Percentiles rank a stretch among this genome's conserved stretches.
Evolutionary conservation across 345 rosid species (phyloP).

Genomic region (Brassica rapa): DNA sequence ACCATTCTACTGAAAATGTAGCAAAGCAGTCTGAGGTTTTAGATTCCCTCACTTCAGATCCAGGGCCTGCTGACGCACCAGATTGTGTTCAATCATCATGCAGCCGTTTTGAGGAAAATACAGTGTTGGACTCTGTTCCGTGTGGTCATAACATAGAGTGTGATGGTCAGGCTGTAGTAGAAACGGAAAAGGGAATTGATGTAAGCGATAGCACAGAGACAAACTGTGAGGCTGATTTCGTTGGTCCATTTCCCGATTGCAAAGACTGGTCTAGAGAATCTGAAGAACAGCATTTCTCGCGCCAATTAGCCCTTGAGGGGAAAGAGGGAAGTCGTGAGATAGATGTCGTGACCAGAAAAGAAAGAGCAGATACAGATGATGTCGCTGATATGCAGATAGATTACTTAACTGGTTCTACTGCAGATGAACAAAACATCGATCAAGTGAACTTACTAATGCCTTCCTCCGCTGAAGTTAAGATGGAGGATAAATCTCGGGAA

Average conservation of each 20-base stretch:
- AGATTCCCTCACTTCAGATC: constrained; percentile 24
- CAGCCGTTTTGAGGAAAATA: constrained; percentile 33
- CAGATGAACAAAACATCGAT: constrained; percentile 28
- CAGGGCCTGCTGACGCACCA: constrained; percentile 33
- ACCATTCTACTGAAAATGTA: constrained; percentile 30
- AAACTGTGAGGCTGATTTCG: constrained; percentile 23
- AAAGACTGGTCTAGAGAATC: constrained; percentile 31
- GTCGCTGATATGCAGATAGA: constrained; percentile 27
- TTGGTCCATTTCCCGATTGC: constrained; percentile 23
- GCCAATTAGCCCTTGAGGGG: constrained; percentile 27
- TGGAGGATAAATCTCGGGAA: constrained; percentile 32
- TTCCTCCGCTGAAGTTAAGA: constrained; percentile 38
- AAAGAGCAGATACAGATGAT: constrained; percentile 31
- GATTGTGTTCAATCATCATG: constrained; percentile 37
- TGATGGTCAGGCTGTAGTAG: constrained; percentile 38
- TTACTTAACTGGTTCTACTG: constrained; percentile 13
- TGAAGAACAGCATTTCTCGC: constrained; percentile 36
- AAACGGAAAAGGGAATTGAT: constrained; percentile 31
- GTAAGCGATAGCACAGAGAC: constrained; percentile 21
- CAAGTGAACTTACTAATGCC: constrained; percentile 25
- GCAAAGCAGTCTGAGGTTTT: constrained; percentile 37
- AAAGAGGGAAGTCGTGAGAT: constrained; percentile 39
- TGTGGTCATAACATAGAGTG: constrained; percentile 34
- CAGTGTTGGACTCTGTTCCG: constrained; percentile 12
- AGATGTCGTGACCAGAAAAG: constrained; percentile 31